phyloP scores from a whole-genome alignment of 495 filamentous ascomycete genomes.

The Aspergillus funiculosus region DNA sequence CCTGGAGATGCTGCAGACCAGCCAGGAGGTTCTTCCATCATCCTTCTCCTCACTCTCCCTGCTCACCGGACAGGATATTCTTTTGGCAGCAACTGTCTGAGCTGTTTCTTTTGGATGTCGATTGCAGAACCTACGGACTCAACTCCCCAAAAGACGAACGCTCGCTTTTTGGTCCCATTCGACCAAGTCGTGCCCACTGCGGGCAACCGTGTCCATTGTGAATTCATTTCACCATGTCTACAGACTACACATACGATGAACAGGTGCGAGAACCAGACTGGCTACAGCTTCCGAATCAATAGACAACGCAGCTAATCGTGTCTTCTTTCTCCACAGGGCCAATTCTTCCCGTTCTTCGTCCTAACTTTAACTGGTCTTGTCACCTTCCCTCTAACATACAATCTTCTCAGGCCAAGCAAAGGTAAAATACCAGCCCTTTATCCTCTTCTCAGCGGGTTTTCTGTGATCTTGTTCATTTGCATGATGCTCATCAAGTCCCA shows the following conservation, averaged over 20 bases:
- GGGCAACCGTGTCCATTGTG: constrained; percentile 39
- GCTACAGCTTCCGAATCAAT: background rate
- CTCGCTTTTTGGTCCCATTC: constrained; percentile 4
- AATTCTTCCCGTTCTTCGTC: constrained; percentile 99
- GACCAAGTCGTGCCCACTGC: constrained; percentile 18
- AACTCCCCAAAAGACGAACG: background rate
- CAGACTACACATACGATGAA: constrained; percentile 97
- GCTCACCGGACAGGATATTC: constrained; percentile 22
- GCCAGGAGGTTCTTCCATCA: background rate
- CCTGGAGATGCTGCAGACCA: constrained; percentile 15
- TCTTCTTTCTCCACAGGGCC: constrained; percentile 57
- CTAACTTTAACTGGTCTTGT: constrained; percentile 82
- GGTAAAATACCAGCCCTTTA: constrained; percentile 36
- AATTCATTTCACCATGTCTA: constrained; percentile 65
- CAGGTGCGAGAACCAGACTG: too few relatives aligned
- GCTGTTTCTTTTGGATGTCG: constrained; percentile 2
- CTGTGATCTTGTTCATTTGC: background rate
- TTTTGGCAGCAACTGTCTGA: constrained; percentile 16
- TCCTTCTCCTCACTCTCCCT: constrained; percentile 27
- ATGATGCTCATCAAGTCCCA: background rate
- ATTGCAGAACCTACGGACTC: constrained; percentile 2
- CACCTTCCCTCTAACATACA: constrained; percentile 87
- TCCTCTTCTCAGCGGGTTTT: background rate
- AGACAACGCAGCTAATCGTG: background rate
- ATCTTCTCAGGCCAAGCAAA: constrained; percentile 70